Evolutionary conservation across 768 basidiomycete genomes (phyloP).

Genomic region (Tylopilus sp.): DNA sequence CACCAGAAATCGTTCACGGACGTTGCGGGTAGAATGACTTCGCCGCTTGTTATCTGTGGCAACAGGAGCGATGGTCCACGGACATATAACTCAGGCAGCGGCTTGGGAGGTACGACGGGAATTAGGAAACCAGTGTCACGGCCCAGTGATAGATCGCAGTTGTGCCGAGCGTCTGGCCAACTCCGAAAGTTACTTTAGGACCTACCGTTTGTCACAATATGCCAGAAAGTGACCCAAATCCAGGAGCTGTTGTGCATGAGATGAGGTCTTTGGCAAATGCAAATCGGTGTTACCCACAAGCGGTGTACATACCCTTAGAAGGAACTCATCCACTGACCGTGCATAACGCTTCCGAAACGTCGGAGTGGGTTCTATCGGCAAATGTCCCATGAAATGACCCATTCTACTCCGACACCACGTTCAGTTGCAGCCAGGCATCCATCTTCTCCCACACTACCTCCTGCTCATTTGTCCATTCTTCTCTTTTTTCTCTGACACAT

Average conservation of each 20-base stretch:
- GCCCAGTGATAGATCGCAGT: too few species aligned
- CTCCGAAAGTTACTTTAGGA: neutral
- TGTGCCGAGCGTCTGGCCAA: too few species aligned
- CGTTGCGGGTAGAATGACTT: neutral
- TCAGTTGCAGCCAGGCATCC: conserved; percentile 50
- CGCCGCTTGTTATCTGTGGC: neutral
- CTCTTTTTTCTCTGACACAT: conserved; percentile 56
- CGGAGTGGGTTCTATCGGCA: neutral
- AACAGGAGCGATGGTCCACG: too few species aligned
- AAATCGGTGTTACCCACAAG: conserved; percentile 2
- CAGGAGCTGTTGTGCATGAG: neutral
- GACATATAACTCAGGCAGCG: too few species aligned
- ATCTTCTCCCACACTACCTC: conserved; percentile 55
- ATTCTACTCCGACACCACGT: conserved; percentile 8
- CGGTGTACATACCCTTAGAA: conserved; percentile 2
- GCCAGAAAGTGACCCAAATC: neutral
- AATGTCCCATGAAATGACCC: neutral
- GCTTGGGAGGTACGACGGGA: too few species aligned
- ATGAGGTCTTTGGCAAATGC: neutral
- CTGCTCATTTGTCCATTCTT: conserved; percentile 67
- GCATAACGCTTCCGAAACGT: neutral
- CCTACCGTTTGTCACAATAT: neutral
- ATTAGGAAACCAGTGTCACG: too few species aligned
- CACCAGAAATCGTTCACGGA: neutral
- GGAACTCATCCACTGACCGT: neutral